phyloP scores from a whole-genome alignment of 768 basidiomycete species.

The Nidularia pulvinata region DNA sequence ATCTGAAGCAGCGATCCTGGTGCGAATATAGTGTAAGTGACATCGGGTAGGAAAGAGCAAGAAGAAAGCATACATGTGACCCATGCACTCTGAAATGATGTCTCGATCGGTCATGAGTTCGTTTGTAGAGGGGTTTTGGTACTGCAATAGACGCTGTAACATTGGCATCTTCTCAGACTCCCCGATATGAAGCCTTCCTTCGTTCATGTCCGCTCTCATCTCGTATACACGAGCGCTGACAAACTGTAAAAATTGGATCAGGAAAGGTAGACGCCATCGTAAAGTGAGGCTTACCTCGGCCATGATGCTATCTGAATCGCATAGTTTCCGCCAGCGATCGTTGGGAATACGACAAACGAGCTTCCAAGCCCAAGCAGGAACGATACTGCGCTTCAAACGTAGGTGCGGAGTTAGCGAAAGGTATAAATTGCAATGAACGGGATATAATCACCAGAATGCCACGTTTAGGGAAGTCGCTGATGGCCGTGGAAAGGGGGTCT shows the following conservation, averaged over 20 bases:
- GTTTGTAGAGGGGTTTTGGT: conserved; percentile 47
- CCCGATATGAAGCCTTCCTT: conserved; percentile 39
- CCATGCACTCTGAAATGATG: conserved; percentile 82
- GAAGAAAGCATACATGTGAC: conserved; percentile 58
- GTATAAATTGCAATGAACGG: not conserved
- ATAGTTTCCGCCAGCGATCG: conserved; percentile 67
- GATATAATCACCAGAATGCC: conserved; percentile 55
- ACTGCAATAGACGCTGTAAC: conserved; percentile 69
- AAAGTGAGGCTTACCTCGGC: conserved; percentile 51
- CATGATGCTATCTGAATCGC: conserved; percentile 80
- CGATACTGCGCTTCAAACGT: conserved; percentile 57
- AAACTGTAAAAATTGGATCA: conserved; percentile 42
- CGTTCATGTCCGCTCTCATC: conserved; percentile 65
- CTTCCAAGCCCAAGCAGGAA: conserved; percentile 74
- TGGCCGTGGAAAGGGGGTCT: conserved; percentile 71
- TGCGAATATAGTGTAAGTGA: not conserved
- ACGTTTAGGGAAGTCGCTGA: conserved; percentile 80
- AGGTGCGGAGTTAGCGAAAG: not conserved
- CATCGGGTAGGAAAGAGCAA: not conserved
- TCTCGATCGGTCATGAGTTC: conserved; percentile 67
- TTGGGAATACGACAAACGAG: conserved; percentile 71
- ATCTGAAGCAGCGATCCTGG: conserved; percentile 77
- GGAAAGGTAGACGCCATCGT: not conserved
- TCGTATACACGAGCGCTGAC: conserved; percentile 77
- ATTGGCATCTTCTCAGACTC: conserved; percentile 62